Conservation (phyloP, 805 yeast species). For the Candida suzukii region DNA sequence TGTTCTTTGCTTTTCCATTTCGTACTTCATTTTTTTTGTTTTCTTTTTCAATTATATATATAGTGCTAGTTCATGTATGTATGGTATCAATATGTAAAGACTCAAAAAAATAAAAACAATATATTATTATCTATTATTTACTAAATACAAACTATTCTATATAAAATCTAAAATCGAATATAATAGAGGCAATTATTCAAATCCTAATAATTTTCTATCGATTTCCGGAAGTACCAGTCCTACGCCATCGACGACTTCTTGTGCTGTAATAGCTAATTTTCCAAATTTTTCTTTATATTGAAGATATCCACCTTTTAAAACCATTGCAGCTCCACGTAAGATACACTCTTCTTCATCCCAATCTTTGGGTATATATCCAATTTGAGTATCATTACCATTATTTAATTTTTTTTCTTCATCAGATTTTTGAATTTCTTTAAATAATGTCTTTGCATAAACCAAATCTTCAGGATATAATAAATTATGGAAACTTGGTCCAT, state of each 20-base stretch:
- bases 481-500: conserved; percentile 39
- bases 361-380: conserved; percentile 42
- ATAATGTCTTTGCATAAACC: conserved; percentile 38
- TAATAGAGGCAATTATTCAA: too few species aligned
- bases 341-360: conserved; percentile 43
- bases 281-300: conserved; percentile 30
- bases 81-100: too few species aligned
- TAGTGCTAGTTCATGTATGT: too few species aligned
- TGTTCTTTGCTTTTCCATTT: background rate
- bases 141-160: too few species aligned
- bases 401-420: conserved; percentile 30
- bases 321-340: conserved; percentile 35
- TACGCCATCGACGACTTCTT: conserved; percentile 31
- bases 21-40: background rate
- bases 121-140: background rate
- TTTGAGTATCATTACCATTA: too few species aligned
- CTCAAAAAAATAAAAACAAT: too few species aligned
- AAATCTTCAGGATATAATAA: conserved; percentile 51
- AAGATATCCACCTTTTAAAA: conserved; percentile 38
- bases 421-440: conserved; percentile 25
- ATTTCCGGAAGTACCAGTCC: conserved; percentile 26
- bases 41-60: too few species aligned
- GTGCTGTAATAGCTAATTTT: conserved; percentile 27
- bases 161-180: too few species aligned
- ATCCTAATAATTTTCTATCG: conserved; percentile 4